Conservation (phyloP, 1,284 basidiomycete species). For the Schizophyllum amplum region DNA sequence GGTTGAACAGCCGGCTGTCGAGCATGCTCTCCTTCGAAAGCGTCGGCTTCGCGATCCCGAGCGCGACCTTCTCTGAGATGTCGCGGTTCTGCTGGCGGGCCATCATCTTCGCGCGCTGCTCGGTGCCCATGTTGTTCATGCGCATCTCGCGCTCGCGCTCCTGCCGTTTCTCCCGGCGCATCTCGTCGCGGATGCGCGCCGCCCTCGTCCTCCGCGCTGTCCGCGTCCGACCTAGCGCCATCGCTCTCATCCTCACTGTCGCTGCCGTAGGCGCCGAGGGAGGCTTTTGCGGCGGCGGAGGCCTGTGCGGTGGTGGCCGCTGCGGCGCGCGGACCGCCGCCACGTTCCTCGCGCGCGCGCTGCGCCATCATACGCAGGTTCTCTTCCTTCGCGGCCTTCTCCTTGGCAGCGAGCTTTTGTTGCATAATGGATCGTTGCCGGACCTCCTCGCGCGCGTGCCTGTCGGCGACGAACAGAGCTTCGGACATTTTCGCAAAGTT, state of each 20-base stretch:
- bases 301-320: conserved; percentile 51
- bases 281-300: conserved; percentile 63
- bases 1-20: conserved; percentile 96
- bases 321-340: conserved; percentile 46
- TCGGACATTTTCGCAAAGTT: conserved; percentile 99
- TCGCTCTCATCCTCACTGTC: conserved; percentile 48
- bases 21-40: conserved; percentile 93
- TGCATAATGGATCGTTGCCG: conserved; percentile 95
- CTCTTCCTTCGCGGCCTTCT: conserved; percentile 96
- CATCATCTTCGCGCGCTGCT: conserved; percentile 92
- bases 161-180: conserved; percentile 86
- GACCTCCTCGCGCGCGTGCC: conserved; percentile 97
- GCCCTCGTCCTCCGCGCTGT: conserved; percentile 74
- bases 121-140: conserved; percentile 98
- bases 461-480: conserved; percentile 92
- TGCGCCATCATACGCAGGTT: conserved; percentile 91
- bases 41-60: conserved; percentile 95
- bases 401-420: conserved; percentile 95
- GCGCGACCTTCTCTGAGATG: conserved; percentile 97
- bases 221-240: conserved; percentile 33
- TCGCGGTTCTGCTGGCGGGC: conserved; percentile 96
- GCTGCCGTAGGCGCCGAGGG: conserved; percentile 81
- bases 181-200: conserved; percentile 79
- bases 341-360: conserved; percentile 89
- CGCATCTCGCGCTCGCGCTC: conserved; percentile 96